A percentile compares a stretch with the other conserved stretches of the same genome.
phyloP scores from a whole-genome alignment of 1,284 basidiomycete genomes.

The Lentinus polychrous region DNA sequence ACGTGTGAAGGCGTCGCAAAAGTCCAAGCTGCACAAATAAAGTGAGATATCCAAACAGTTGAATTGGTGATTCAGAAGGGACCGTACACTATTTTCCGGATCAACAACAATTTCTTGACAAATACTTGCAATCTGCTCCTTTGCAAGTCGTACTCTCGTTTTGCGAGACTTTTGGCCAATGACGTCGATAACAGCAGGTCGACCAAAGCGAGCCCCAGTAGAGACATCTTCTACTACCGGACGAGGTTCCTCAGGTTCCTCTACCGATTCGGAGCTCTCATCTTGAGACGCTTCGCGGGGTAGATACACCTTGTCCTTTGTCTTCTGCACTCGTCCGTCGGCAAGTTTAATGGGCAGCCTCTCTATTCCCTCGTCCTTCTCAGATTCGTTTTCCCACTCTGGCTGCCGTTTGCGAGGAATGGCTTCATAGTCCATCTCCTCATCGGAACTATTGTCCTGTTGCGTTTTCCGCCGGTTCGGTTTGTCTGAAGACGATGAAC shows the following conservation, averaged over 20 bases:
- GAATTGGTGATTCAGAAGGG: conserved; percentile 21
- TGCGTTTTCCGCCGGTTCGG: conserved; percentile 11
- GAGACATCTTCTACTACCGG: conserved; percentile 56
- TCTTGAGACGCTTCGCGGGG: conserved; percentile 27
- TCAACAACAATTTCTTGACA: conserved; percentile 88
- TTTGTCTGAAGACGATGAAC: conserved; percentile 14
- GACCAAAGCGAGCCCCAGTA: conserved; percentile 76
- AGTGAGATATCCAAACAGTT: conserved; percentile 9
- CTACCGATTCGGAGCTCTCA: conserved; percentile 21
- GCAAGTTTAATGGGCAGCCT: conserved; percentile 83
- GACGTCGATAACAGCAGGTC: conserved; percentile 74
- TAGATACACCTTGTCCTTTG: conserved; percentile 25
- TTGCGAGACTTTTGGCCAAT: conserved; percentile 63
- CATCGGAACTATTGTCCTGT: conserved; percentile 24
- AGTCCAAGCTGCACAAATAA: conserved; percentile 61
- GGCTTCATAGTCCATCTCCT: conserved; percentile 68
- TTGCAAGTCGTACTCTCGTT: conserved; percentile 68
- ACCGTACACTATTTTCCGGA: conserved; percentile 68
- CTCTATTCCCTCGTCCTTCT: conserved; percentile 46
- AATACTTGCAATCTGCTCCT: conserved; percentile 84
- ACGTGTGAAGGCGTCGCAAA: conserved; percentile 80
- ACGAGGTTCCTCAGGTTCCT: conserved; percentile 9
- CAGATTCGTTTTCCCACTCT: conserved; percentile 38
- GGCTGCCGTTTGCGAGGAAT: conserved; percentile 44
- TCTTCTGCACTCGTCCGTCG: conserved; percentile 67